These are phyloP conservation scores for Pythium biforme DNA, from an alignment of 352 stramenopile genomes.

Conservation along the genomic window DNA sequence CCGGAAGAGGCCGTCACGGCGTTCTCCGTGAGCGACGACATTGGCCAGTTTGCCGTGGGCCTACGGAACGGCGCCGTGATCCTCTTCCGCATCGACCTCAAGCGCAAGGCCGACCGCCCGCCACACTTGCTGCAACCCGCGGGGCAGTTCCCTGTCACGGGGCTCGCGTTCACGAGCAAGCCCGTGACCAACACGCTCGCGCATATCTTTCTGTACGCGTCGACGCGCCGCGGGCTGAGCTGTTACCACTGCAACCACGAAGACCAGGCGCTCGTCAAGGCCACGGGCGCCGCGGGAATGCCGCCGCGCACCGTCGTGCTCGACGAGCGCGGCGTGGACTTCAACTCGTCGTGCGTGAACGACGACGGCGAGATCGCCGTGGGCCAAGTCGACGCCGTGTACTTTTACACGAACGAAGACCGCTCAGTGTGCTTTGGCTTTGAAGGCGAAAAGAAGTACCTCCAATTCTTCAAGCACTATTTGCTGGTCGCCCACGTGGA, in stretches of 20 bases:
- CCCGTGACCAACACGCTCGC: constrained; percentile 56
- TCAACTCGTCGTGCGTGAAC: constrained; percentile 81
- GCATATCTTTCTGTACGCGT: constrained; percentile 80
- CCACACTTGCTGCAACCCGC: constrained; percentile 76
- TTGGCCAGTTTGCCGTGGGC: constrained; percentile 77
- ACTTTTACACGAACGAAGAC: constrained; percentile 90
- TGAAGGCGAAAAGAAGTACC: constrained; percentile 85
- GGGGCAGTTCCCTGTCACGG: constrained; percentile 76
- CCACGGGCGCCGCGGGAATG: constrained; percentile 51
- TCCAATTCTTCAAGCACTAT: constrained; percentile 90
- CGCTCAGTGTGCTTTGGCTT: constrained; percentile 87
- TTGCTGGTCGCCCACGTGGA: constrained; percentile 82
- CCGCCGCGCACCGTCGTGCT: constrained; percentile 73
- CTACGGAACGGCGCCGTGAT: constrained; percentile 85
- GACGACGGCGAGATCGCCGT: constrained; percentile 84
- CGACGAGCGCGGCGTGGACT: constrained; percentile 79
- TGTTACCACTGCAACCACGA: constrained; percentile 87
- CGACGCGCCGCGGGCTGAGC: constrained; percentile 71
- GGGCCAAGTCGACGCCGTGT: constrained; percentile 83
- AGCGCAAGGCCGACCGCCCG: constrained; percentile 65
- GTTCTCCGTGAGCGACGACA: constrained; percentile 83
- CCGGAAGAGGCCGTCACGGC: constrained; percentile 84
- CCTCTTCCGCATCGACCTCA: constrained; percentile 76
- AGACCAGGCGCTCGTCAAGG: constrained; percentile 72
- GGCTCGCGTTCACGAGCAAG: constrained; percentile 78